Evolutionary conservation across 768 basidiomycete genomes (phyloP).

Genomic region (Boletus tylopilopsis): DNA sequence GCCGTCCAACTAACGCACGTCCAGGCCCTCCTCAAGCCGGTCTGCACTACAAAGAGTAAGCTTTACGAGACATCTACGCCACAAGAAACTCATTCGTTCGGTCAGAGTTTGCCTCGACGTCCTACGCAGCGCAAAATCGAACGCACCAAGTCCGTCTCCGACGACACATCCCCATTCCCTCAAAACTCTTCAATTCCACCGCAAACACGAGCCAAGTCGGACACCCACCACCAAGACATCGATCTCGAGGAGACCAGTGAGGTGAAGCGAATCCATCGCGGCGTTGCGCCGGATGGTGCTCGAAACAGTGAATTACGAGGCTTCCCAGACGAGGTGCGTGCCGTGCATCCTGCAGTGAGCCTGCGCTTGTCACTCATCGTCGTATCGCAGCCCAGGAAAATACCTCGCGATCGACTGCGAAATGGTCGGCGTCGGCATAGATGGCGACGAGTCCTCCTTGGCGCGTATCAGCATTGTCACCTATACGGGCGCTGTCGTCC

Average conservation of each 20-base stretch:
- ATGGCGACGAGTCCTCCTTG: too few relatives aligned
- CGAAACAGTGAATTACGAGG: conserved; percentile 40
- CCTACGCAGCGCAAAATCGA: conserved; percentile 18
- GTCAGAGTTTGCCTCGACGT: conserved; percentile 10
- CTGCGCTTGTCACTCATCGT: conserved; percentile 1
- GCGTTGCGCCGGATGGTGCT: conserved; percentile 50
- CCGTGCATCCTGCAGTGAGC: background rate
- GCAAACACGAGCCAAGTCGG: background rate
- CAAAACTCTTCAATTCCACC: background rate
- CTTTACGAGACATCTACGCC: background rate
- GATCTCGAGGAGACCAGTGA: conserved; percentile 25
- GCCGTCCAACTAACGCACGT: conserved; percentile 3
- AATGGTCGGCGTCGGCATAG: too few relatives aligned
- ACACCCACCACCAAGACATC: conserved; percentile 3
- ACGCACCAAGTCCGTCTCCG: background rate
- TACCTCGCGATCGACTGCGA: conserved; percentile 90
- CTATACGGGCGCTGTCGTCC: too few relatives aligned
- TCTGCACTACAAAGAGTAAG: conserved; percentile 50
- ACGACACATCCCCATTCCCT: background rate
- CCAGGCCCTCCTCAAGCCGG: conserved; percentile 53
- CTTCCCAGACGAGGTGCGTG: conserved; percentile 45
- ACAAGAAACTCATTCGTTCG: background rate
- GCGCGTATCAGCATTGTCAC: too few relatives aligned
- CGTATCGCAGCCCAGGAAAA: conserved; percentile 53
- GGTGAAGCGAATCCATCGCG: conserved; percentile 43